Base-by-base conservation (phyloP, 306 rosid genomes). In the Dalbergia cochinchinensis region DNA sequence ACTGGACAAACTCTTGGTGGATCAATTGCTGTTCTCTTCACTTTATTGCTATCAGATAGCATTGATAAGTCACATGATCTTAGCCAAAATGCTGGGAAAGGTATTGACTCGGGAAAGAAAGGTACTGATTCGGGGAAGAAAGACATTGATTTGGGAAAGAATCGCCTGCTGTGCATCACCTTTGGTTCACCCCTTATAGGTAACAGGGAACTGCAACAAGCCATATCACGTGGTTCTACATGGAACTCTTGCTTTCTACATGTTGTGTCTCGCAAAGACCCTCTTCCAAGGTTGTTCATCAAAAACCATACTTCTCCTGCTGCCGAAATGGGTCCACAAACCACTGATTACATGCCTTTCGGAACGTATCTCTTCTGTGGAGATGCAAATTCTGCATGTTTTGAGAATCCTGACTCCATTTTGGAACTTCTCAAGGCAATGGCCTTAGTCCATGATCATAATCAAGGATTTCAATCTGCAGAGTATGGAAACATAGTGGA, bases 201-300 rank as follows among this genome's bases (percentile, higher is more conserved):
- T 14, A 88, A 94, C 54, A 60, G 18, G 10, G 3, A 8, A 0
- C 66, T 92, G 10, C 89, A 78, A 77, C 14, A 76, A 66, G 84
- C 85, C 59, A 73, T 92, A 55, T 82, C 83, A 15, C 69, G 83
- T 13, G 80, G 78, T 85, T 42, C 90, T 26, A 65, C 54, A 3
- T 92, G 93, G 93, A 85, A 74, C 41, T 90, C 98, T 59, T 90
- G 90, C 84, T 94, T 94, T 84, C 74, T 94, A 8, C 88, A 92
- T 6, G 76, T 89, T 7, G 93, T 78, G 58, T 89, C 89, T 44
- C 41, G 19, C 82, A 66, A 65, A 4, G 92, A 94, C 63, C 87
- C 91, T 18, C 62, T 85, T 19, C 88, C 88, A 3, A 79, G 78
- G 58, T 10, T 6, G 39, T 78, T 81, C 35, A 22, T 68, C 15